Base-by-base conservation (phyloP, 192 early-diverging fungal species). In the Allomyces macrogynus region DNA sequence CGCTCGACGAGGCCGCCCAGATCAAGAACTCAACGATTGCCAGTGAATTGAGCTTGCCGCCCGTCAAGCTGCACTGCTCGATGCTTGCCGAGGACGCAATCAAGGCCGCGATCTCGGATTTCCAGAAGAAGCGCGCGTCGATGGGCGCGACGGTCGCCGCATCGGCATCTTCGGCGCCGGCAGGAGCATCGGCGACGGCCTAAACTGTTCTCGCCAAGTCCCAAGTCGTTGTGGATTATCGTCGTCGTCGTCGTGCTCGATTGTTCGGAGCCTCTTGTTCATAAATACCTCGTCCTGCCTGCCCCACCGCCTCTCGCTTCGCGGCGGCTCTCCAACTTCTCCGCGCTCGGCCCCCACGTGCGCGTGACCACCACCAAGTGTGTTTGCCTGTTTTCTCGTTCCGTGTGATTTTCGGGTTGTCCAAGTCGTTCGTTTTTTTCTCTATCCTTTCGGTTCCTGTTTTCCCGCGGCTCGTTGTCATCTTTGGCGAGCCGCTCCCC, bases 41-140 rank as follows among this genome's bases (percentile, higher is more conserved):
- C 24, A 90, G 89, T 72, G 95, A 98, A 74, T 77, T 98, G 65
- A 85, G 84, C 60, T 69, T 98, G 65, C 95, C 95, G 23, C 95
- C 95, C 23, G 95, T 95, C 66, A 98, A 98, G 77, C 79, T 97
- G 26, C 95, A 97, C 77, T 97, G 95, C 76, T 95, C 92, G 11
- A 97, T 98, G 95, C 84, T 98, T 40, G 95, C 95, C 43, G 95
- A 98, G 73, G 95, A 98, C 73, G 95, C 95, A 62, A 98, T 98
- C 77, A 95, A 95, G 78, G 89, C 87, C 24, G 95, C 95, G n/a
- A 90, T 98, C 65, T 91, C 88, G 71, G 93, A 98, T 77, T 98
- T 90, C 76, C 79, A 93, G 71, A 83, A 76, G 61, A 97, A 97
- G 78, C 81, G 88, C 72, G 70, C 23, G 78, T 72, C 62, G 54